Evolutionary conservation across 2,329 filamentous ascomycete species (phyloP), one percentile per base, ranked within the genome.

Genomic region (Ophiostoma populinum): DNA sequence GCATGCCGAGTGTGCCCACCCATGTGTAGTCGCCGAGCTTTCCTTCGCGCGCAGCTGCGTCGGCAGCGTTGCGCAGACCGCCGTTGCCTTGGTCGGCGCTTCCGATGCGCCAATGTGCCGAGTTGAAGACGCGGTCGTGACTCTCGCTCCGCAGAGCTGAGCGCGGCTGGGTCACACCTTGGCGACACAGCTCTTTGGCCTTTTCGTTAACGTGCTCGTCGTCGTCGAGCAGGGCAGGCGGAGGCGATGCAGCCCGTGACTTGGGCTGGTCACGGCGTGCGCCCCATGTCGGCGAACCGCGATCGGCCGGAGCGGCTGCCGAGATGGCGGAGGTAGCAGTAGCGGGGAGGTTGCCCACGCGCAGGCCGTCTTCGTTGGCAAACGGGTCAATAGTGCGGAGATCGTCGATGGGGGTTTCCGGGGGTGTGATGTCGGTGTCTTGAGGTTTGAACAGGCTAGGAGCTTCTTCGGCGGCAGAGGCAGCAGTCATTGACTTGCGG

Each of bases 1-100:
- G 86, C 72, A 94, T 94, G 15, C 87, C 90, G 28, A 95, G 58
- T 0, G 86, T 92, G 35, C 87, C 87, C 5, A 95, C 79, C 75
- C 81, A 92, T n/a, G 76, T 78, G 49, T 82, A 78, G 37, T 92
- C 80, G 15, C 68, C 65, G 8, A 83, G 58, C 41, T 69, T 67
- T 15, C 75, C 77, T 36, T 75, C 70, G 31, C 81, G 70, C 12
- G 70, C 64, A 2, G 81, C 79, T 12, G 83, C 82, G 42, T 81
- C 74, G 22, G 90, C 75, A 4, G 87, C 87, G 51, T 93, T 94
- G 47, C 80, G 75, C 32, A 95, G 67, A 15, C 87, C 90, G 16
- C 85, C 86, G 49, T 95, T 95, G 39, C 87, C 87, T 56, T 92
- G 83, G 37, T 92, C 78, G 1, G 85, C 81, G 37, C 77, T 75